A percentile compares a stretch with the other conserved stretches of the same genome.
These are phyloP conservation scores for Fusarium sp. DNA, from an alignment of 2,329 filamentous ascomycete species.

Conservation along the genomic window DNA sequence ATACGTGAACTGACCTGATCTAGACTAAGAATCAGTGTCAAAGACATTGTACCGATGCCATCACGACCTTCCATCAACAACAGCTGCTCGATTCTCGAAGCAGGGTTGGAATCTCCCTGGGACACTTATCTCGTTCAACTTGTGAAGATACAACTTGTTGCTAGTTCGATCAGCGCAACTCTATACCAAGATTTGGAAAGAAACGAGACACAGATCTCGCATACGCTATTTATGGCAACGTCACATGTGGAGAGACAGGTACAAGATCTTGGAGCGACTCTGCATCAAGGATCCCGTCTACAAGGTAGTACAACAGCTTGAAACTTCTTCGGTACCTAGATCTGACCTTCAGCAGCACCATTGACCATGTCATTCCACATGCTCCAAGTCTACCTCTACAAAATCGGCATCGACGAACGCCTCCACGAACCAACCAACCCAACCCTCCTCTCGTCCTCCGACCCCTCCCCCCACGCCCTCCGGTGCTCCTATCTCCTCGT, in stretches of 20 bases:
- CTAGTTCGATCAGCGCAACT: background rate
- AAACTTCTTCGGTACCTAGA: background rate
- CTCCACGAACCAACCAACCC: background rate
- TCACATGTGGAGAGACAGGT: slow-evolving; percentile 10
- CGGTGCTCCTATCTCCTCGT: background rate
- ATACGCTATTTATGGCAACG: background rate
- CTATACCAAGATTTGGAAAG: background rate
- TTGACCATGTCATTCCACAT: slow-evolving; percentile 2
- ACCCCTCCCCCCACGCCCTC: background rate
- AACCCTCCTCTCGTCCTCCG: background rate
- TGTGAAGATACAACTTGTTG: background rate
- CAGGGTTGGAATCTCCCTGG: background rate
- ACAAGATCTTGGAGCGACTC: background rate
- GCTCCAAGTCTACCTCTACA: slow-evolving; percentile 5
- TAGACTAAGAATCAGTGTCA: background rate
- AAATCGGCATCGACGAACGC: slow-evolving; percentile 11
- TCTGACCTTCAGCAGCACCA: background rate
- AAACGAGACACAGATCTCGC: background rate
- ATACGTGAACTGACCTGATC: background rate
- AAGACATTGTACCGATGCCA: background rate
- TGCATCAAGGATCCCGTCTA: background rate
- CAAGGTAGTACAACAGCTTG: background rate
- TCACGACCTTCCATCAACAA: background rate
- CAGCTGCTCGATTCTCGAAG: background rate
- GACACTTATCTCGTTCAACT: slow-evolving; percentile 1